Evolutionary conservation across 495 filamentous ascomycete species (phyloP).

Genomic region (Aspergillus hancockii): DNA sequence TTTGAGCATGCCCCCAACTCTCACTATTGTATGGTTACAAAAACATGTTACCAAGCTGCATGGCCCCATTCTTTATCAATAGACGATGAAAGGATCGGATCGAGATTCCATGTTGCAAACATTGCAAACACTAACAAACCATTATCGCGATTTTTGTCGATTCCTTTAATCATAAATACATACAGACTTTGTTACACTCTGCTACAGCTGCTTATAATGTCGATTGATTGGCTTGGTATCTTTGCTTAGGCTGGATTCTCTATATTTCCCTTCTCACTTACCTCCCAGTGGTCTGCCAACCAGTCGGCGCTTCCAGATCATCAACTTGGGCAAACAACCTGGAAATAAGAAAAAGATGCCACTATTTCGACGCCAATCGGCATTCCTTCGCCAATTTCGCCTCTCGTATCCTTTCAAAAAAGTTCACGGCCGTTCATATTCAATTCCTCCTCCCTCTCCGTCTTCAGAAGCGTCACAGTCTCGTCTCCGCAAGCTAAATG

Average conservation of each 20-base stretch:
- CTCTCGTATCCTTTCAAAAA: slow-evolving; percentile 10
- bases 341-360: slow-evolving; percentile 4
- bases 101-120: slow-evolving; percentile 15
- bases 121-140: slow-evolving; percentile 18
- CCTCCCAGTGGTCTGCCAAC: background rate
- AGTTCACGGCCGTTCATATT: slow-evolving; percentile 22
- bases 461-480: slow-evolving; percentile 38
- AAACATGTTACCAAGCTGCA: background rate
- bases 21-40: too few species aligned
- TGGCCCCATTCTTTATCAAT: background rate
- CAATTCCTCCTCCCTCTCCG: slow-evolving; percentile 30
- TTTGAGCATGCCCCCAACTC: background rate
- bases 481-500: slow-evolving; percentile 59
- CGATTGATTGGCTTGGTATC: too few species aligned
- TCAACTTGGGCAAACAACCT: background rate
- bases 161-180: background rate
- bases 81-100: background rate
- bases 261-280: background rate
- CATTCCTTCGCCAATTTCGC: slow-evolving; percentile 23
- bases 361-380: slow-evolving; percentile 10
- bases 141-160: background rate
- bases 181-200: background rate
- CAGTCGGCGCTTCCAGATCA: background rate
- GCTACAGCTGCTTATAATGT: background rate
- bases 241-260: too few species aligned